Percentiles rank a stretch among this genome's conserved stretches.
Conservation (phyloP, 2,329 filamentous ascomycete species). For the Aspergillus texensis region DNA sequence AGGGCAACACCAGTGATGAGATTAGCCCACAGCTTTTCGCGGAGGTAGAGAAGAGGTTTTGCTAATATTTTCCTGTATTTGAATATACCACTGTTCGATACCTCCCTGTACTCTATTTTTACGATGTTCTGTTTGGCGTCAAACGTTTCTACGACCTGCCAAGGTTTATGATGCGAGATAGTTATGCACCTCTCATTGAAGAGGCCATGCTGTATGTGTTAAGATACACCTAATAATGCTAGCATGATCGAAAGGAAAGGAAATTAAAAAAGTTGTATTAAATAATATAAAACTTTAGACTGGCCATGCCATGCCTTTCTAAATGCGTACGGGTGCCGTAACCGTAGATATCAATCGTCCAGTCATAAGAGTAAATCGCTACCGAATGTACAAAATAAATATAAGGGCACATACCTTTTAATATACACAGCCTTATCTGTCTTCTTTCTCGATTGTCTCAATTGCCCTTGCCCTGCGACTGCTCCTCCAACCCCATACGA, state of each 20-base stretch:
- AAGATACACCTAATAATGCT: slow-evolving; percentile 4
- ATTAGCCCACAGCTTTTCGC: slow-evolving; percentile 86
- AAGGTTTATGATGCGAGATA: slow-evolving; percentile 7
- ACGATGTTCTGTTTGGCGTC: slow-evolving; percentile 12
- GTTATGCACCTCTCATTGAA: not conserved
- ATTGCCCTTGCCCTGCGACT: slow-evolving; percentile 17
- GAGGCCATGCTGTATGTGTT: not conserved
- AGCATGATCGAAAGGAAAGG: not conserved
- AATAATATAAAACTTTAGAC: not conserved
- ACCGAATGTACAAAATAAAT: not conserved
- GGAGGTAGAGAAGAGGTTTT: slow-evolving; percentile 81
- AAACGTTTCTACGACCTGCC: slow-evolving; percentile 10
- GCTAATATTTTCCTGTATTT: slow-evolving; percentile 22
- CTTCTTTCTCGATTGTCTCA: slow-evolving; percentile 10
- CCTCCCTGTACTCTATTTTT: slow-evolving; percentile 24
- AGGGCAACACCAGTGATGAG: slow-evolving; percentile 89
- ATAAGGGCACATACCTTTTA: not conserved
- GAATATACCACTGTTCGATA: slow-evolving; percentile 14
- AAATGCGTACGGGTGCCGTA: not conserved
- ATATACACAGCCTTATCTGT: slow-evolving; percentile 3
- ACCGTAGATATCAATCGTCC: slow-evolving; percentile 9
- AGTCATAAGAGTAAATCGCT: slow-evolving; percentile 5
- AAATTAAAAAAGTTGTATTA: not conserved
- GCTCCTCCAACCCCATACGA: slow-evolving; percentile 50
- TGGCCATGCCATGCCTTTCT: not conserved